Evolutionary conservation across 1,139 yeast genomes (phyloP), one percentile per base, ranked within the genome.

Genomic region (Yamadazyma jaroonii): DNA sequence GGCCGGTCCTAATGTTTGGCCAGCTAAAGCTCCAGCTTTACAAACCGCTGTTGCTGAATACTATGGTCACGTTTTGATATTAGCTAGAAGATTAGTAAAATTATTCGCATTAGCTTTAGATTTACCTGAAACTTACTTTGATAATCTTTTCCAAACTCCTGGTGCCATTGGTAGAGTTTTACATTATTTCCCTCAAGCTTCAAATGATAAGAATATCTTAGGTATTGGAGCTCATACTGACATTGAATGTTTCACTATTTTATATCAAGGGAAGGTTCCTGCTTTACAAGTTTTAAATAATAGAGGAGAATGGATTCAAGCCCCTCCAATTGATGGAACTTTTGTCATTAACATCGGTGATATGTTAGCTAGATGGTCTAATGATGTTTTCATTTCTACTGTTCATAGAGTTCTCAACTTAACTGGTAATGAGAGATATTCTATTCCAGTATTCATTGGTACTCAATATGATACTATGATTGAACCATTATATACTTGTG

Each of bases 171-270:
- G 50, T 5, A 35, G 50, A 33, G 39, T 46, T 13, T 42, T 46
- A n/a, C 50, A 46, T 22, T 46, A 46, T 31, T 45, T 43, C 35
- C 43, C 48, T 6, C 48, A 42, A 30, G 41, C 38, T 11, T 39
- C 44, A 6, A 34, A 36, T 11, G 49, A 44, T 14, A 32, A 39
- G 9, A 41, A 46, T 23, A 33, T 39, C 12, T 32, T 45, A 31
- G 49, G 50, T 24, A 45, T 46, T 40, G 50, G 49, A 7, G 50
- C 50, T 9, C 50, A 46, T 34, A 46, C 50, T 1, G 50, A 46
- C 31, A 45, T 46, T 28, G 50, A 45, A 27, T 45, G 49, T 35
- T 45, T 46, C 33, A 46, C 50, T 5, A 44, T 46, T 22, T 40
- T 46, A 28, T 37, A 45, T 25, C 50, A 46, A 32, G 50, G 49